phyloP scores from a whole-genome alignment of 1,284 basidiomycete genomes.

The Sanghuangporus weigelae region DNA sequence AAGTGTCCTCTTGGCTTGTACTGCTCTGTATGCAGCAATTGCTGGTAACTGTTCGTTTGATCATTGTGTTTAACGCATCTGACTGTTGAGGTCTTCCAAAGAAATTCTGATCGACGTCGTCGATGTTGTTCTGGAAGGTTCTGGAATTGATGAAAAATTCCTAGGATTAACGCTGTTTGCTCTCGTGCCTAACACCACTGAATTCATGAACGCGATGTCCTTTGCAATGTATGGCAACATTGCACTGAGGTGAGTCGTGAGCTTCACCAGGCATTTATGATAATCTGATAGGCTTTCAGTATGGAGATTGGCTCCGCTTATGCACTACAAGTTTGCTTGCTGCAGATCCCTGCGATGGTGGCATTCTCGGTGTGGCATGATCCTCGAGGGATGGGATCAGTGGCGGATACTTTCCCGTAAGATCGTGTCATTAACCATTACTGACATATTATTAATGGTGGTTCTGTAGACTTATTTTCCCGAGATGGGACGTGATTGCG shows the following conservation, averaged over 20 bases:
- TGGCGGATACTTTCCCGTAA: slow-evolving; percentile 86
- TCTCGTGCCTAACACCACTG: slow-evolving; percentile 96
- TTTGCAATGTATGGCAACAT: slow-evolving; percentile 98
- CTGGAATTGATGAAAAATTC: slow-evolving; percentile 96
- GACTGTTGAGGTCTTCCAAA: slow-evolving; percentile 27
- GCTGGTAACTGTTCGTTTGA: slow-evolving; percentile 53
- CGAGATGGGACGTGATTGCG: slow-evolving; percentile 96
- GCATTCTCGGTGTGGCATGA: slow-evolving; percentile 95
- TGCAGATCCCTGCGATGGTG: slow-evolving; percentile 99
- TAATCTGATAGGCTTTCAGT: slow-evolving; percentile 37
- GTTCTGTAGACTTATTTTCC: slow-evolving; percentile 83
- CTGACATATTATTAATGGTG: neutral
- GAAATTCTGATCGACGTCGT: slow-evolving; percentile 95
- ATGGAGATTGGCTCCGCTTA: slow-evolving; percentile 99
- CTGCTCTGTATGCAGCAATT: slow-evolving; percentile 91
- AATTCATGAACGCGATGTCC: slow-evolving; percentile 99
- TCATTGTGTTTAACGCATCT: neutral
- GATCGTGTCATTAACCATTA: slow-evolving; percentile 29
- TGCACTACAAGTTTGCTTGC: slow-evolving; percentile 94
- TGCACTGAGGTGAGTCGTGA: slow-evolving; percentile 71
- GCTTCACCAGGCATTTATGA: neutral
- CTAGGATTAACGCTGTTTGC: slow-evolving; percentile 96
- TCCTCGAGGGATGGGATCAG: slow-evolving; percentile 75
- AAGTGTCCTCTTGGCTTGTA: slow-evolving; percentile 85
- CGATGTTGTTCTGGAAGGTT: slow-evolving; percentile 90